Conservation (phyloP, 2,329 filamentous ascomycete genomes). For the Gaeumannomyces tritici region DNA sequence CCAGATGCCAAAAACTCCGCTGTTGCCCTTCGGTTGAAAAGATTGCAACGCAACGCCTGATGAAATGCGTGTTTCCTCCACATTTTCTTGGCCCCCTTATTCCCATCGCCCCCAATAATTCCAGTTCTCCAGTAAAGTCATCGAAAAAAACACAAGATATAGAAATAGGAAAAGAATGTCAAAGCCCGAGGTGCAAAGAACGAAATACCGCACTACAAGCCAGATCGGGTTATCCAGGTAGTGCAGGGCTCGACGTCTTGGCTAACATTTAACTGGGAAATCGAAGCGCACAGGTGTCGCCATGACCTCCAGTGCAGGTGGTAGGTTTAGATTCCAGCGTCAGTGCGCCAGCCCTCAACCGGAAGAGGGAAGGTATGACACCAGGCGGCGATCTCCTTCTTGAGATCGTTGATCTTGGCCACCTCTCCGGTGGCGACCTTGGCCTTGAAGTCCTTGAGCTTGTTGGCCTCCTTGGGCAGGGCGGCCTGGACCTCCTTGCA, state of each 20-base stretch:
- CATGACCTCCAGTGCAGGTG: not conserved
- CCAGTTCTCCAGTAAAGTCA: slow-evolving; percentile 4
- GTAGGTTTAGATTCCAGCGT: slow-evolving; percentile 44
- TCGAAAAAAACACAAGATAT: slow-evolving; percentile 5
- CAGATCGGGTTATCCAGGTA: not conserved
- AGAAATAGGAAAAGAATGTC: slow-evolving; percentile 4
- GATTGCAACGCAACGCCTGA: slow-evolving; percentile 25
- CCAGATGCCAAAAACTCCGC: slow-evolving; percentile 17
- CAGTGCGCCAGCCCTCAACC: slow-evolving; percentile 60
- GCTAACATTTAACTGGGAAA: not conserved
- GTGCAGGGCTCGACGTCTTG: not conserved
- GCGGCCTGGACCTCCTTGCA: slow-evolving; percentile 76
- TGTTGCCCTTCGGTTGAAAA: slow-evolving; percentile 15
- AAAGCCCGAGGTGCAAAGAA: not conserved
- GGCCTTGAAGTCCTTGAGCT: slow-evolving; percentile 98
- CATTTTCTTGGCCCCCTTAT: slow-evolving; percentile 10
- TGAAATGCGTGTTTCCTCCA: slow-evolving; percentile 17
- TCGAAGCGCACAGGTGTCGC: not conserved
- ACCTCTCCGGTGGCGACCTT: slow-evolving; percentile 75
- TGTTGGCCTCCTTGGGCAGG: slow-evolving; percentile 95
- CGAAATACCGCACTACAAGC: not conserved
- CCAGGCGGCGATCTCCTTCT: slow-evolving; percentile 85
- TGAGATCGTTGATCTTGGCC: slow-evolving; percentile 71
- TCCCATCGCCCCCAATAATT: slow-evolving; percentile 1
- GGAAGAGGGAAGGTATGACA: slow-evolving; percentile 87